Conservation (phyloP, 306 rosid genomes). For the Sicyos baderoa region DNA sequence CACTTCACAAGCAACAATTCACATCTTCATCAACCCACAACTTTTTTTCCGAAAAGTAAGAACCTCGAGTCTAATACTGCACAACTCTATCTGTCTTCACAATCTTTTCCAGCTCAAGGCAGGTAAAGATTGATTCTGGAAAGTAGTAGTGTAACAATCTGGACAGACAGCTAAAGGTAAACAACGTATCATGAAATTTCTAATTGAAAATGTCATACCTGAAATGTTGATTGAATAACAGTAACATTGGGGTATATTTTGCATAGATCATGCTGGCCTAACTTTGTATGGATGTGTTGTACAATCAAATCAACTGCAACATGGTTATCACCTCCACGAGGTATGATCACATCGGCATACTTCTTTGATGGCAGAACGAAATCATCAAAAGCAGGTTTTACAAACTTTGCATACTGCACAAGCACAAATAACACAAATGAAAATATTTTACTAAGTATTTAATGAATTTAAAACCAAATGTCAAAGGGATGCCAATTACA, state of each 20-base stretch:
- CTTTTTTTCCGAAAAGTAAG: background rate
- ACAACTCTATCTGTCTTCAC: background rate
- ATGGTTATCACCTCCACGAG: constrained; percentile 96
- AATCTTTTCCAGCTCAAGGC: background rate
- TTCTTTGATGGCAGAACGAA: constrained; percentile 93
- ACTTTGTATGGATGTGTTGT: constrained; percentile 88
- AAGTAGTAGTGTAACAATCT: background rate
- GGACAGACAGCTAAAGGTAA: background rate
- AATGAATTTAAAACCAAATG: too few relatives aligned
- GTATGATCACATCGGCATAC: constrained; percentile 97
- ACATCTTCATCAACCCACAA: too few relatives aligned
- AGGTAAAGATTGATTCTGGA: background rate
- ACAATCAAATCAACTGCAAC: constrained; percentile 97
- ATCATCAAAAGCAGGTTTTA: constrained; percentile 99
- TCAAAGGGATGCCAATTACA: too few relatives aligned
- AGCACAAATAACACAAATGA: background rate
- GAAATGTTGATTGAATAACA: constrained; percentile 94
- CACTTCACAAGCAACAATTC: background rate
- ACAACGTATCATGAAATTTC: too few relatives aligned
- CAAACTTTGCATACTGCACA: constrained; percentile 85
- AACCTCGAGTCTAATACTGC: background rate
- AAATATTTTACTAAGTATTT: too few relatives aligned
- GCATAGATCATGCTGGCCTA: constrained; percentile 96
- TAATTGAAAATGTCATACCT: constrained; percentile 39
- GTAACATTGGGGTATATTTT: constrained; percentile 77